Conservation (phyloP, 2,329 filamentous ascomycete species). For the Neofusicoccum laricinum region DNA sequence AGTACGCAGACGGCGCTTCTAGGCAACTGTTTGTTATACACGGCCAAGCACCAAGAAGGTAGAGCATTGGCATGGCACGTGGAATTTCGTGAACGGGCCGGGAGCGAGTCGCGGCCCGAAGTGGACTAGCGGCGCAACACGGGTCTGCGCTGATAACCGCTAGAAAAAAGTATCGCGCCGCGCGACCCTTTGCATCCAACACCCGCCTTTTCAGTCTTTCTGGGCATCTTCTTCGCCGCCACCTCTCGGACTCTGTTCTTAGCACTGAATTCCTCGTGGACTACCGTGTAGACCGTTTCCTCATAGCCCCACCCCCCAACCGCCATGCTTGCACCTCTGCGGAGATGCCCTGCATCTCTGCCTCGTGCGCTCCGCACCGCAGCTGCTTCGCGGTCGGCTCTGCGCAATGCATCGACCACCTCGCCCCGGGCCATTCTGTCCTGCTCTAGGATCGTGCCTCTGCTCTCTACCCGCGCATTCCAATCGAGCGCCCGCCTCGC, state of each 20-base stretch:
- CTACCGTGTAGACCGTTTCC: not conserved
- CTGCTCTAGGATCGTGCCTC: not conserved
- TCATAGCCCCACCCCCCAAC: not conserved
- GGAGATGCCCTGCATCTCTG: slow-evolving; percentile 40
- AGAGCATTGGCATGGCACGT: too few species aligned
- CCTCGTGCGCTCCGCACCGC: slow-evolving; percentile 25
- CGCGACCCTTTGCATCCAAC: not conserved
- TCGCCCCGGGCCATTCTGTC: not conserved
- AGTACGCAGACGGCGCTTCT: not conserved
- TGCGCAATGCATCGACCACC: not conserved
- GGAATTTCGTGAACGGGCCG: too few species aligned
- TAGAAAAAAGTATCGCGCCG: slow-evolving; percentile 6
- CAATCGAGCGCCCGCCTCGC: slow-evolving; percentile 10
- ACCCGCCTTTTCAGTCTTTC: slow-evolving; percentile 15
- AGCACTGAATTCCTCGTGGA: not conserved
- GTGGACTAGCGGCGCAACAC: not conserved
- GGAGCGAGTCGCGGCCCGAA: not conserved
- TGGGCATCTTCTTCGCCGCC: not conserved
- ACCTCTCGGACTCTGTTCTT: not conserved
- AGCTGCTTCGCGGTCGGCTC: slow-evolving; percentile 1
- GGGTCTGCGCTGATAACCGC: not conserved
- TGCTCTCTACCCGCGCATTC: not conserved
- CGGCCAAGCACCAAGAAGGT: too few species aligned
- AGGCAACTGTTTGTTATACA: too few species aligned
- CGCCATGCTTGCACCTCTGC: slow-evolving; percentile 40